Base-by-base conservation (phyloP, 352 stramenopile species). In the Pythium pyrilobum region DNA sequence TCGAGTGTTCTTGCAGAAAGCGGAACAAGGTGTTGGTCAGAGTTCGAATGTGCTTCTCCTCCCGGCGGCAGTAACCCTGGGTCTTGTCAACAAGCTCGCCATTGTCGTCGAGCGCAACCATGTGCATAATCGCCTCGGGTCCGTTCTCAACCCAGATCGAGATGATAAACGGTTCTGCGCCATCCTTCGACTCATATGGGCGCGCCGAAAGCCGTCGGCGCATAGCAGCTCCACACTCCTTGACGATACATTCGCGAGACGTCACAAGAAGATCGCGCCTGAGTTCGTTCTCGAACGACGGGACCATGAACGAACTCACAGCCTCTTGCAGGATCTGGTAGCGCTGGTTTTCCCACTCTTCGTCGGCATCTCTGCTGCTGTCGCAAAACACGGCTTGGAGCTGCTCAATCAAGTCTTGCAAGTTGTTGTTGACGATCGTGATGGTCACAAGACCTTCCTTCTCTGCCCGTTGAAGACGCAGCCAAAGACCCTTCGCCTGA, bases 51-150 rank as follows among this genome's bases (percentile, higher is more conserved):
- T 71, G 83, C 38, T 76, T 78, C 43, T 89, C 62, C 50, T 91
- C 78, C 16, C 77, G 77, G 44, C 81, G 87, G 66, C 81, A 92
- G 56, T 88, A 89, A 0, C 81, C 82, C 52, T 92, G 79, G 16
- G 81, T 89, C 56, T 95, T 95, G 69, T 95, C 85, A 2, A 92
- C 69, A 27, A 93, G 57, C 44, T 95, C 85, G 38, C 85, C 85
- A 45, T 93, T 95, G 27, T 87, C 76, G 59, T 95, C 85, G 5
- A 93, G 70, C 39, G 85, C 85, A 27, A 92, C 82, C 46, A 93
- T 85, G 47, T 93, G 76, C 36, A 82, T 85, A 37, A 95, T 86
- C 21, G 81, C 80, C 40, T 93, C 74, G 45, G 83, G 80, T 25
- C 59, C 76, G 46, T 69, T 77, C 48, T 95, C 85, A 38, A 95